Evolutionary conservation across 2,329 filamentous ascomycete genomes (phyloP).

Genomic region (Diplocarpon rosae): DNA sequence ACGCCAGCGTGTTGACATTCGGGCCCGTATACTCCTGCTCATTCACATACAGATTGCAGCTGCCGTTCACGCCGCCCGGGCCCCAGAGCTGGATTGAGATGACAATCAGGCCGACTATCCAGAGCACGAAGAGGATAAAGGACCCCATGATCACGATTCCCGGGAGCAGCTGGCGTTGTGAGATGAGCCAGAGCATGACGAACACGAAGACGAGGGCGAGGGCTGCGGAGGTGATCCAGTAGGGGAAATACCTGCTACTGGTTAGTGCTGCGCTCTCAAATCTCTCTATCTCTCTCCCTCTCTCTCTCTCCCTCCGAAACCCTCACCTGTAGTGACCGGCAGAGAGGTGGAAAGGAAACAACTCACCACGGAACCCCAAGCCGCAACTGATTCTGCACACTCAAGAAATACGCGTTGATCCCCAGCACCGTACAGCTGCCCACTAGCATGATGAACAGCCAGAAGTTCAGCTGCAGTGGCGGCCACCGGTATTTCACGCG

Average conservation of each 20-base stretch:
- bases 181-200: conserved; percentile 51
- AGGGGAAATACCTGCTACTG: conserved; percentile 52
- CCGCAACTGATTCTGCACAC: conserved; percentile 43
- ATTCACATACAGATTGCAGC: conserved; percentile 49
- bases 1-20: conserved; percentile 45
- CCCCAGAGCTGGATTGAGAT: conserved; percentile 54
- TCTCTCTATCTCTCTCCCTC: neutral
- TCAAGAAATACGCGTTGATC: conserved; percentile 48
- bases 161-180: conserved; percentile 46
- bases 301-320: neutral
- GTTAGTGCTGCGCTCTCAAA: neutral
- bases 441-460: conserved; percentile 55
- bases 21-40: conserved; percentile 38
- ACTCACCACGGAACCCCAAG: conserved; percentile 50
- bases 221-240: conserved; percentile 46
- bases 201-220: conserved; percentile 58
- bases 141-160: conserved; percentile 56
- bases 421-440: conserved; percentile 48
- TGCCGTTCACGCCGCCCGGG: conserved; percentile 44
- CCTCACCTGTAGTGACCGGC: neutral
- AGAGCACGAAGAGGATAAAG: conserved; percentile 57
- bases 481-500: conserved; percentile 51
- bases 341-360: neutral
- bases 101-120: conserved; percentile 54
- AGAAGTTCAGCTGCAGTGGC: conserved; percentile 53